Evolutionary conservation across 768 basidiomycete genomes (phyloP), one percentile per base, ranked within the genome.

Genomic region (Tricholoma sp.): DNA sequence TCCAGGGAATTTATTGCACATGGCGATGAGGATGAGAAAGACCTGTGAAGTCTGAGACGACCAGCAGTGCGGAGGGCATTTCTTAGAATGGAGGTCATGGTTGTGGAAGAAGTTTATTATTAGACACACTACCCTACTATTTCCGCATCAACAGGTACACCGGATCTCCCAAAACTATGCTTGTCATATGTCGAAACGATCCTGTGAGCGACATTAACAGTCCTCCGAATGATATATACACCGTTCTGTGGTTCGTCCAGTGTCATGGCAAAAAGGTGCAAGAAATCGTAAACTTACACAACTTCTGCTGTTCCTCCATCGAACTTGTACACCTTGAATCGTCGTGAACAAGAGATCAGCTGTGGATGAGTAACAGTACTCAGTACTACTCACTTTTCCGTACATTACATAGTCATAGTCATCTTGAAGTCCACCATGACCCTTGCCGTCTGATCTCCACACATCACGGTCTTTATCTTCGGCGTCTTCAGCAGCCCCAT

Each of bases 361-460:
- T 9, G 42, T 11, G 32, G 28, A 31, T 39, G 53, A 52, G 33
- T 10, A 17, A 8, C 50, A 54, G 18, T 7, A 37, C 79, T 56
- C 61, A 95, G 94, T 85, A 54, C n/a, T 7, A 37, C 79, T 56
- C 61, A 95, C 94, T 85, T 95, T 98, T 32, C 96, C 96, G 69
- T 92, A 94, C 94, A 98, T 98, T 61, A 99, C 96, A 76, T 98
- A 99, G 66, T 98, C 95, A 66, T 94, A 99, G 61, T 98, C 94
- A 57, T 94, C 89, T 60, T 98, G 96, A 28, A 99, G 69, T 10
- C 86, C 95, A 67, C 82, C 79, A 61, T 78, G 80, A 12, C 82
- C 91, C 72, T 86, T 94, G 36, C 86, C 87, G 66, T 91, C 91
- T 51, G 91, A 91, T 65, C 91, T 74, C 91, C 91, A 94, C 15